These are phyloP conservation scores for Hypoxylon cercidicola DNA, from an alignment of 495 filamentous ascomycete genomes.

Conservation along the genomic window DNA sequence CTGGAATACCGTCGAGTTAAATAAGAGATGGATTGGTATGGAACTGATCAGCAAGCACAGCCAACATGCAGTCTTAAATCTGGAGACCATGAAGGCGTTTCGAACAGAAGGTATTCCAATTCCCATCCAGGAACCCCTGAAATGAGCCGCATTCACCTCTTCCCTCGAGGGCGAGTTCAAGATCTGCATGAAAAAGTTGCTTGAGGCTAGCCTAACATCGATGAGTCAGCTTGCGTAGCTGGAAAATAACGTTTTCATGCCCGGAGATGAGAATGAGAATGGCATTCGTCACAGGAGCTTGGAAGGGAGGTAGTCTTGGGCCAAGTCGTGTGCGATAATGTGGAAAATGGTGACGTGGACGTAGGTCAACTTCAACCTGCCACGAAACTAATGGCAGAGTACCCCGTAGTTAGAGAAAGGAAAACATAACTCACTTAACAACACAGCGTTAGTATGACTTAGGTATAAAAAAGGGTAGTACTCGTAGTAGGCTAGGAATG, in stretches of 20 bases:
- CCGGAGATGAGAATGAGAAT: not conserved
- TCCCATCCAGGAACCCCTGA: slow-evolving; percentile 48
- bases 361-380: not conserved
- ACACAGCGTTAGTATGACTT: slow-evolving; percentile 15
- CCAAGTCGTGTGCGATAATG: too few species aligned
- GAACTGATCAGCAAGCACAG: slow-evolving; percentile 39
- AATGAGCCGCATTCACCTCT: slow-evolving; percentile 54
- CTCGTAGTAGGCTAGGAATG: not conserved
- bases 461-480: not conserved
- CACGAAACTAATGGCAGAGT: not conserved
- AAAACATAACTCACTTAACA: slow-evolving; percentile 7
- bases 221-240: not conserved
- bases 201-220: slow-evolving; percentile 39
- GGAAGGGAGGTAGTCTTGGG: too few species aligned
- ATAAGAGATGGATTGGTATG: slow-evolving; percentile 46
- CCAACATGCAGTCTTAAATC: slow-evolving; percentile 42
- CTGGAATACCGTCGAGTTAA: slow-evolving; percentile 39
- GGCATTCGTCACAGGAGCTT: too few species aligned
- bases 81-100: slow-evolving; percentile 46
- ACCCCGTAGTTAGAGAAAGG: not conserved
- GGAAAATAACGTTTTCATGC: too few species aligned
- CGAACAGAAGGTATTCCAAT: slow-evolving; percentile 54
- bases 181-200: slow-evolving; percentile 56
- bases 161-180: slow-evolving; percentile 52
- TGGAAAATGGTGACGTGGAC: not conserved